Evolutionary conservation across 2,329 filamentous ascomycete genomes (phyloP).

Genomic region (Clarireedia paspali): DNA sequence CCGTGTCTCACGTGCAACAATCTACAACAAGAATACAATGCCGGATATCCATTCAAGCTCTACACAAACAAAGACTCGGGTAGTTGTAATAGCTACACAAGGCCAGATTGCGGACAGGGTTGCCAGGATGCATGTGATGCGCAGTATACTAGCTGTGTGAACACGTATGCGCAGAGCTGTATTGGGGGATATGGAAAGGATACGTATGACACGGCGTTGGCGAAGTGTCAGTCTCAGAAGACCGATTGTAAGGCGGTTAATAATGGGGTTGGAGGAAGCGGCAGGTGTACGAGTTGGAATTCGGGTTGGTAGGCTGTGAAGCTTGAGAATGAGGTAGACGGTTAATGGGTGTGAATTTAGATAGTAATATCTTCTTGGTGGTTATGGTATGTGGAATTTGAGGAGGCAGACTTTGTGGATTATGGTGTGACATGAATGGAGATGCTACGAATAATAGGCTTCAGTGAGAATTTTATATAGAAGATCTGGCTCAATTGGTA

Average conservation of each 20-base stretch:
- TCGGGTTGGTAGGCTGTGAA: conserved; percentile 14
- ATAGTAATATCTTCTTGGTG: no score
- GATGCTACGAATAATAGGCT: no score
- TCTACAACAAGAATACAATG: conserved; percentile 33
- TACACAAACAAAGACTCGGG: conserved; percentile 38
- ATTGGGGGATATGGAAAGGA: conserved; percentile 14
- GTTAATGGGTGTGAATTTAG: neutral
- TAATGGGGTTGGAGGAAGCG: conserved; percentile 29
- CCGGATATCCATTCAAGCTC: conserved; percentile 42
- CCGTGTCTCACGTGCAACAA: conserved; percentile 50
- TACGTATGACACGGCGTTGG: conserved; percentile 26
- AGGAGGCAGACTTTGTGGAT: no score
- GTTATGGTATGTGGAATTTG: no score
- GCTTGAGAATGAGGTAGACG: neutral
- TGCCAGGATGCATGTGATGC: conserved; percentile 46
- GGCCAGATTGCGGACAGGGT: conserved; percentile 32
- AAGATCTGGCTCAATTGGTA: no score
- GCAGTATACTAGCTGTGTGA: conserved; percentile 42
- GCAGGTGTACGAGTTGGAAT: conserved; percentile 35
- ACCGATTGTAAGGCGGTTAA: conserved; percentile 40
- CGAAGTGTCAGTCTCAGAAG: conserved; percentile 43
- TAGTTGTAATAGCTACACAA: conserved; percentile 39
- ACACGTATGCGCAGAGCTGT: conserved; percentile 44
- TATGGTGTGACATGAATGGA: no score
- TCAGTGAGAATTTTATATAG: no score